Conservation (phyloP, 305 asterid species). For the Vinca major region DNA sequence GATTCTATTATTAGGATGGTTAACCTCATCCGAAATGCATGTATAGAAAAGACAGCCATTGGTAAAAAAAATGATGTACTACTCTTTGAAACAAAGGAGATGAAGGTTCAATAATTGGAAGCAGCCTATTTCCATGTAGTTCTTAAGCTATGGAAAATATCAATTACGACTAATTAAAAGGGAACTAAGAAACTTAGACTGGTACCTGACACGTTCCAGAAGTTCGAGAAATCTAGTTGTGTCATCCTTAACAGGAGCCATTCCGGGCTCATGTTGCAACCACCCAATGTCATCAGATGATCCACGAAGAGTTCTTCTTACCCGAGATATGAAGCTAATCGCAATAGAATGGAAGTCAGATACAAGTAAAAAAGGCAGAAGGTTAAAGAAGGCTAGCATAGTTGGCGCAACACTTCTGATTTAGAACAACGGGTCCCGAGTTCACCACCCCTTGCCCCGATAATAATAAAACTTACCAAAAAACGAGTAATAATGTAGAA, state of each 20-base stretch:
- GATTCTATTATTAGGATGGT: too few relatives aligned
- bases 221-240: slow-evolving; percentile 68
- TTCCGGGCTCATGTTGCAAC: slow-evolving; percentile 60
- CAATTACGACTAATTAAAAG: not conserved
- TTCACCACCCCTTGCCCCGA: too few relatives aligned
- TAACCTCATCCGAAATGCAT: too few relatives aligned
- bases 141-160: not conserved
- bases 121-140: not conserved
- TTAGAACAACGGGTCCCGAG: too few relatives aligned
- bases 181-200: not conserved
- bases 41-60: too few relatives aligned
- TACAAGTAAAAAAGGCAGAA: too few relatives aligned
- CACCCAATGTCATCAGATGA: slow-evolving; percentile 91
- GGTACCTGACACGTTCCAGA: slow-evolving; percentile 61
- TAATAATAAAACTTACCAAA: too few relatives aligned
- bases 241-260: slow-evolving; percentile 77
- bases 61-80: not conserved
- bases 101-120: not conserved
- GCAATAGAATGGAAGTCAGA: not conserved
- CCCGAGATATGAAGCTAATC: slow-evolving; percentile 44
- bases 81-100: not conserved
- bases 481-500: not conserved
- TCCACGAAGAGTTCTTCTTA: slow-evolving; percentile 53
- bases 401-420: too few relatives aligned
- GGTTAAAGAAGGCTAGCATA: too few relatives aligned